Evolutionary conservation across 495 filamentous ascomycete species (phyloP), one percentile per base, ranked within the genome.

Genomic region (Tuber borchii): DNA sequence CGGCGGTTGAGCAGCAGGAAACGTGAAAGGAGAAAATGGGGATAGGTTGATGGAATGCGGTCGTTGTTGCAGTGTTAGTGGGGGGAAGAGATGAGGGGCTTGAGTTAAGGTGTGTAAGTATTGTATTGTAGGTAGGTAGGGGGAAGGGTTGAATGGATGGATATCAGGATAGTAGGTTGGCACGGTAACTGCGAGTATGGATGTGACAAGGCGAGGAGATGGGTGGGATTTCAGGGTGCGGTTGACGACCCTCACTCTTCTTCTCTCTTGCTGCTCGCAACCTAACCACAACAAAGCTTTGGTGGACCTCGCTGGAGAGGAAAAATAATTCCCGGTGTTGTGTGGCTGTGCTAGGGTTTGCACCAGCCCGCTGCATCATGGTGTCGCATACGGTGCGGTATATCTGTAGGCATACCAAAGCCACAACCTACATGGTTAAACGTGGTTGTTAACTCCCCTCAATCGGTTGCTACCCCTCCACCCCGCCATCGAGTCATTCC

Each of bases 401-500:
- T 7, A 61, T 7, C 34, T 37, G 34, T 37, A 37, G 39, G 1
- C n/a, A 9, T 65, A 65, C n/a, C 56, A 65, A 34, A 34, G 26
- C 56, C 56, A 17, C 56, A 65, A 10, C 51, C 51, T 17, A 10
- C 14, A 46, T 0, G 12, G 14, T 19, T 9, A 34, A 34, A 26
- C 34, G 26, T 65, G 26, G 56, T 26, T 65, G 14, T 61, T 2
- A 26, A 61, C 56, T 61, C 56, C 56, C 56, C 56, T 31, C 56
- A 46, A n/a, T 56, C 48, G 48, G 48, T 56, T 56, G 48, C 75
- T 71, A 79, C 78, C 78, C 78, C 77, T 79, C 78, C 77, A 78
- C 78, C 78, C 78, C 78, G 78, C 78, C 65, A 79, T 79, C 76
- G 37, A 79, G 72, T 79, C 75, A 77, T 77, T 48, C 69, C 12